Percentiles rank a stretch among this genome's conserved stretches.
Evolutionary conservation across 495 filamentous ascomycete genomes (phyloP).

Genomic region (Aspergillus ostianus): DNA sequence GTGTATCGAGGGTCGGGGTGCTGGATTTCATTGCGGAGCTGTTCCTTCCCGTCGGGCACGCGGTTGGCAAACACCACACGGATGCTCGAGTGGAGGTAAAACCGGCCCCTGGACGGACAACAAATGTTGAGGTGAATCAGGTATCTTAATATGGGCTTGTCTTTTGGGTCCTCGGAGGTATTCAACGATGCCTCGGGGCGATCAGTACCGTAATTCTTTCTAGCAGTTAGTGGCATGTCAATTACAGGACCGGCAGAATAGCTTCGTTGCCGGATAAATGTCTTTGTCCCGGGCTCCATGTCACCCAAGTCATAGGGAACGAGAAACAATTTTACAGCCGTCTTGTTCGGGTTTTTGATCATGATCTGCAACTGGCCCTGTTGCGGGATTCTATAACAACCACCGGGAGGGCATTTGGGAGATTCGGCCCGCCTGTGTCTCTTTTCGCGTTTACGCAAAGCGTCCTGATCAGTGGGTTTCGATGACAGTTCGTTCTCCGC

Average conservation of each 20-base stretch:
- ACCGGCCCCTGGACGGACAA: constrained; percentile 77
- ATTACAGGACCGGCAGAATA: constrained; percentile 88
- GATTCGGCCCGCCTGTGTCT: constrained; percentile 64
- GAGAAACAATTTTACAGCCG: constrained; percentile 90
- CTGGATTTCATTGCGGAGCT: constrained; percentile 85
- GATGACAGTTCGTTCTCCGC: constrained; percentile 13
- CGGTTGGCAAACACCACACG: constrained; percentile 97
- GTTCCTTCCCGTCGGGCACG: constrained; percentile 95
- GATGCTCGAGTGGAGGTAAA: constrained; percentile 87
- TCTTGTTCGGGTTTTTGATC: constrained; percentile 96
- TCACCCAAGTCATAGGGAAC: constrained; percentile 94
- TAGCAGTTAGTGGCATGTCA: constrained; percentile 58
- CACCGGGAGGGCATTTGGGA: constrained; percentile 71
- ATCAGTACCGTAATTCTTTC: constrained; percentile 50
- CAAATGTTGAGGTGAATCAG: constrained; percentile 94
- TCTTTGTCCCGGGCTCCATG: constrained; percentile 94
- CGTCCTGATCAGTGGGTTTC: constrained; percentile 22
- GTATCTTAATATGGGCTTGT: constrained; percentile 83
- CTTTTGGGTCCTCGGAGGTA: constrained; percentile 48
- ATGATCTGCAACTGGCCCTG: constrained; percentile 95
- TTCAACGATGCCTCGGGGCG: constrained; percentile 39
- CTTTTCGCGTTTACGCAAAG: constrained; percentile 43
- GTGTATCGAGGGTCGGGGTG: constrained; percentile 84
- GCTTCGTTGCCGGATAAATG: constrained; percentile 91
- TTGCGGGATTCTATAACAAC: constrained; percentile 92